Evolutionary conservation across 768 basidiomycete genomes (phyloP).

Genomic region (Leccinum boreale): DNA sequence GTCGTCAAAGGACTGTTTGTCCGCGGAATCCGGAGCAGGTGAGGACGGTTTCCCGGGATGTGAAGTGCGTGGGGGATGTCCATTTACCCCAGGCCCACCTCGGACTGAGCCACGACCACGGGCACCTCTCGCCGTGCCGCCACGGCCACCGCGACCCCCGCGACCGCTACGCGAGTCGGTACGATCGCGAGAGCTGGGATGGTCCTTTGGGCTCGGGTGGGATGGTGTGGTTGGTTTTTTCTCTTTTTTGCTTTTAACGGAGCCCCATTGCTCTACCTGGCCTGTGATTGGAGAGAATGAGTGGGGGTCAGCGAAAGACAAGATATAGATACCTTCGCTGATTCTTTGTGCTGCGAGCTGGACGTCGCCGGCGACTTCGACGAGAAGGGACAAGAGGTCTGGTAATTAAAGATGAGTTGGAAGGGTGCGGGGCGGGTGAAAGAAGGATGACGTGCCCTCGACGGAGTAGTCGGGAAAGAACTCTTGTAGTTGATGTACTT

Average conservation of each 20-base stretch:
- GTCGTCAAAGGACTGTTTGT: conserved; percentile 23
- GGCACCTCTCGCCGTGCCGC: conserved; percentile 50
- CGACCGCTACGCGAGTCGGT: conserved; percentile 53
- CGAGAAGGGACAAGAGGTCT: conserved; percentile 68
- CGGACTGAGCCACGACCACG: conserved; percentile 42
- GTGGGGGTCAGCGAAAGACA: neutral
- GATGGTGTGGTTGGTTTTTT: conserved; percentile 54
- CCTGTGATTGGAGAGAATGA: conserved; percentile 42
- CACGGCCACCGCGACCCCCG: conserved; percentile 59
- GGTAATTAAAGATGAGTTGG: conserved; percentile 15
- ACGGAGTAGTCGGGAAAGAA: conserved; percentile 65
- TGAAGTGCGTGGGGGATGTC: conserved; percentile 27
- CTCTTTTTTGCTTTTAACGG: conserved; percentile 85
- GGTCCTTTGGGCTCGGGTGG: conserved; percentile 49
- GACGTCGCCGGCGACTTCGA: conserved; percentile 67
- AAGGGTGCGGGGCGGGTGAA: conserved; percentile 18
- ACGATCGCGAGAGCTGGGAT: conserved; percentile 23
- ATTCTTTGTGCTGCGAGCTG: conserved; percentile 71
- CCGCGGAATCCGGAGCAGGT: conserved; percentile 34
- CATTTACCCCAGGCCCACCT: conserved; percentile 32
- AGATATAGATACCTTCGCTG: conserved; percentile 53
- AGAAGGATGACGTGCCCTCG: conserved; percentile 48
- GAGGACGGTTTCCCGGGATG: conserved; percentile 27
- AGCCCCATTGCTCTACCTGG: conserved; percentile 74
- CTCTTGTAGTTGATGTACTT: conserved; percentile 66